Evolutionary conservation across 2,329 filamentous ascomycete species (phyloP), one percentile per base, ranked within the genome.

Genomic region (Claviceps sp.): DNA sequence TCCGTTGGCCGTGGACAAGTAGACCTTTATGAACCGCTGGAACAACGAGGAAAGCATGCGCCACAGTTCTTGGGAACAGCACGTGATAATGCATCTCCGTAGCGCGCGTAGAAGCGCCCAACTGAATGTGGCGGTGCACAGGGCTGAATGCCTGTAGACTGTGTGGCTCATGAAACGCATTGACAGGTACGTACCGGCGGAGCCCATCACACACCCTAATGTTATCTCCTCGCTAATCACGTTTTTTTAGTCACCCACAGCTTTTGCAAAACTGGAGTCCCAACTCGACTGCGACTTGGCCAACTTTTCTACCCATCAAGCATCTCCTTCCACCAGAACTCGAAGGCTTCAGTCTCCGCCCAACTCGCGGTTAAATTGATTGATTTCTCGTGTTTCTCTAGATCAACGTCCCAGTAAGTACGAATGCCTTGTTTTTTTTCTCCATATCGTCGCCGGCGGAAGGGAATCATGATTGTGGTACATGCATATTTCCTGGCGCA

Each of bases 311-410:
- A 42, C 30, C 14, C 53, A 37, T 22, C 42, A 60, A 61, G 63
- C 62, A 65, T 18, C 61, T 67, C 55, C 20, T 30, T 56, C 63
- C 65, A 66, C 80, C 58, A 57, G 86, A 85, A 95, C 88, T 88
- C 80, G 88, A 93, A 88, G 89, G 85, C 81, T 67, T 94, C 91
- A 96, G 91, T 97, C 91, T 95, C 91, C 91, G 90, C 86, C 80
- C 84, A 86, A 84, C 72, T 73, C 72, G 87, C 89, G 91, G 91
- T 96, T 95, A 95, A 97, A 95, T 85, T 83, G 91, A 97, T 97
- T 97, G 91, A 89, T 76, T 78, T 85, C 86, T 90, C 86, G 78
- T 85, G 86, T 90, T 89, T 82, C 72, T 63, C 60, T 59, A 60
- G 59, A 61, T 56, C 57, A 18, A 6, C 56, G 57, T 57, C 52